A percentile compares a stretch with the other conserved stretches of the same genome.
Evolutionary conservation across 2,329 filamentous ascomycete species (phyloP).

Genomic region (Nemania sp.): DNA sequence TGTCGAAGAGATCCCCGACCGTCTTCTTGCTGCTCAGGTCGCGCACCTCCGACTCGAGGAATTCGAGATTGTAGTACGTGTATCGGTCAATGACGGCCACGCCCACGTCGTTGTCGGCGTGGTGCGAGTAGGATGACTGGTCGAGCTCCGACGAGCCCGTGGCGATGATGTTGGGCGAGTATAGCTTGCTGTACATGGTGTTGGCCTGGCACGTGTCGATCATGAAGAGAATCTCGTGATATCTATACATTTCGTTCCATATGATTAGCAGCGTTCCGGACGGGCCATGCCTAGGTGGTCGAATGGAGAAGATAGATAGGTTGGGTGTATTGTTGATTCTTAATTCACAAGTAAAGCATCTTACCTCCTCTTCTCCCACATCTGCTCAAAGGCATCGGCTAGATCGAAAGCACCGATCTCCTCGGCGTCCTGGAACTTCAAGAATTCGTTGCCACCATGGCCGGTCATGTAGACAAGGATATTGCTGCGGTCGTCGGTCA

Average conservation of each 20-base stretch:
- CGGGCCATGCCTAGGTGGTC: not conserved
- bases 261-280: conserved; percentile 10
- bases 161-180: conserved; percentile 97
- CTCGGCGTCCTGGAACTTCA: conserved; percentile 98
- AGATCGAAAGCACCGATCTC: conserved; percentile 97
- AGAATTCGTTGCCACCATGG: conserved; percentile 95
- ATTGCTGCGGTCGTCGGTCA: conserved; percentile 96
- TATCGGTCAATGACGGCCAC: conserved; percentile 98
- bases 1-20: conserved; percentile 93
- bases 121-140: conserved; percentile 96
- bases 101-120: conserved; percentile 97
- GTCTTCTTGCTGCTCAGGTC: conserved; percentile 90
- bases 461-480: conserved; percentile 99
- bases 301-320: too few species aligned
- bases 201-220: conserved; percentile 99
- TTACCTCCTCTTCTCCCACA: conserved; percentile 98
- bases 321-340: too few species aligned
- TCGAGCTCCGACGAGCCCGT: conserved; percentile 97
- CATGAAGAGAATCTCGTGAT: conserved; percentile 99
- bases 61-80: conserved; percentile 98
- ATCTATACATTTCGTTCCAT: conserved; percentile 61
- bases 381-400: conserved; percentile 97
- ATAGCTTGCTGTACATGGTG: conserved; percentile 98
- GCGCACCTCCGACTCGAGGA: conserved; percentile 89
- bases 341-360: conserved; percentile 43